Evolutionary conservation across 2,329 filamentous ascomycete species (phyloP).

Genomic region (Cordyceps fumosorosea): DNA sequence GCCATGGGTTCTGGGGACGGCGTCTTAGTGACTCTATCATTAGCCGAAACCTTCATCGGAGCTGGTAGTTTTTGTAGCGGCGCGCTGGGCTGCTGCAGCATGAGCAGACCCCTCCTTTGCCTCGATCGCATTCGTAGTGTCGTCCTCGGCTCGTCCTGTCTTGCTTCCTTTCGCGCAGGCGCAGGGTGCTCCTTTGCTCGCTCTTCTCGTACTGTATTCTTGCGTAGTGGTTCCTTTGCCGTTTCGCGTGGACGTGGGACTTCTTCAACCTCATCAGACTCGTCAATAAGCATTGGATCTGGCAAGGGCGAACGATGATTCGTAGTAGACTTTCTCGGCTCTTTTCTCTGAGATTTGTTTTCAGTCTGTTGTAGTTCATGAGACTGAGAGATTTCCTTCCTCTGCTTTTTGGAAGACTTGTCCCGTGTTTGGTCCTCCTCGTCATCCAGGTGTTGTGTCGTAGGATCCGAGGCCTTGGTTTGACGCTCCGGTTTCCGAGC

Average conservation of each 20-base stretch:
- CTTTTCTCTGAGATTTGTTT: background rate
- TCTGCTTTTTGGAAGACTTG: background rate
- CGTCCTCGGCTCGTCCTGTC: slow-evolving; percentile 3
- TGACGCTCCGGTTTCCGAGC: background rate
- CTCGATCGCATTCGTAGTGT: slow-evolving; percentile 10
- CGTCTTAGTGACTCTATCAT: background rate
- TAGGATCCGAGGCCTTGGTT: background rate
- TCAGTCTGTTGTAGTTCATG: background rate
- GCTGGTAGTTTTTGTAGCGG: background rate
- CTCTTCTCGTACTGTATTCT: background rate
- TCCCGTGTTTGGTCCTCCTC: background rate
- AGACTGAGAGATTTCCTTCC: background rate
- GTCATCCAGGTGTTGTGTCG: background rate
- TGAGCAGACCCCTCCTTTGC: slow-evolving; percentile 10
- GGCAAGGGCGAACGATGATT: background rate
- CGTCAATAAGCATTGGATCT: background rate
- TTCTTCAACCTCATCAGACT: background rate
- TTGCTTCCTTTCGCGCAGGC: background rate
- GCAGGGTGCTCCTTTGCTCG: background rate
- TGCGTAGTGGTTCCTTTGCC: background rate
- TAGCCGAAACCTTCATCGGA: background rate
- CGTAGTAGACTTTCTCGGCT: background rate
- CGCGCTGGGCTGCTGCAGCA: slow-evolving; percentile 1
- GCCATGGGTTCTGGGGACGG: background rate
- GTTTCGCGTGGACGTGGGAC: background rate